Conservation (phyloP, 2,329 filamentous ascomycete species). For the Paraconiothyrium brasiliense region DNA sequence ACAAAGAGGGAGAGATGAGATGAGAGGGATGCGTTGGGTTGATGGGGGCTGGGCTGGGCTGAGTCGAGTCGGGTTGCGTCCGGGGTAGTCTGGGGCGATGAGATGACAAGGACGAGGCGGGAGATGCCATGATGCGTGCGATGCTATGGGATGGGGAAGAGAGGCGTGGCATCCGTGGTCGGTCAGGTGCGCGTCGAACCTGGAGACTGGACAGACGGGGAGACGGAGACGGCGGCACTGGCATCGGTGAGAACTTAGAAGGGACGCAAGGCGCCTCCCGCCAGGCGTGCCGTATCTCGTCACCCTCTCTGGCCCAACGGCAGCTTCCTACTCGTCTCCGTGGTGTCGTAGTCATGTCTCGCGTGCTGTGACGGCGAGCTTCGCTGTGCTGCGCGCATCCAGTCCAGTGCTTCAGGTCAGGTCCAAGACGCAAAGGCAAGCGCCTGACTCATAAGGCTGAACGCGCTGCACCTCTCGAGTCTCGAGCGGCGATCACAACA, state of each 20-base stretch:
- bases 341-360: constrained; percentile 2
- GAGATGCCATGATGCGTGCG: background rate
- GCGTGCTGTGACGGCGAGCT: constrained; percentile 12
- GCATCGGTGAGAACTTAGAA: background rate
- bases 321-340: background rate
- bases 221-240: background rate
- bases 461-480: constrained; percentile 27
- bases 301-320: background rate
- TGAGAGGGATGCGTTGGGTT: background rate
- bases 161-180: constrained; percentile 29
- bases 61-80: background rate
- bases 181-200: constrained; percentile 10
- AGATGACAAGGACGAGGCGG: constrained; percentile 5
- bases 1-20: constrained; percentile 1
- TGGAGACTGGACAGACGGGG: constrained; percentile 13
- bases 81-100: constrained; percentile 4
- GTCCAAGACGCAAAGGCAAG: constrained; percentile 4
- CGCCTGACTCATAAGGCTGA: constrained; percentile 46
- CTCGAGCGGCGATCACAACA: constrained; percentile 32
- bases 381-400: background rate
- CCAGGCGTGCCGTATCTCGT: constrained; percentile 6
- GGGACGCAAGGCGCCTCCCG: constrained; percentile 4
- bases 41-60: background rate
- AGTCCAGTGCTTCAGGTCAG: background rate
- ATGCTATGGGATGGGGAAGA: constrained; percentile 14